Percentiles rank a stretch among this genome's conserved stretches.
These are phyloP conservation scores for Petasospora rhodanensis DNA, from an alignment of 1,139 yeast species.

Conservation along the genomic window DNA sequence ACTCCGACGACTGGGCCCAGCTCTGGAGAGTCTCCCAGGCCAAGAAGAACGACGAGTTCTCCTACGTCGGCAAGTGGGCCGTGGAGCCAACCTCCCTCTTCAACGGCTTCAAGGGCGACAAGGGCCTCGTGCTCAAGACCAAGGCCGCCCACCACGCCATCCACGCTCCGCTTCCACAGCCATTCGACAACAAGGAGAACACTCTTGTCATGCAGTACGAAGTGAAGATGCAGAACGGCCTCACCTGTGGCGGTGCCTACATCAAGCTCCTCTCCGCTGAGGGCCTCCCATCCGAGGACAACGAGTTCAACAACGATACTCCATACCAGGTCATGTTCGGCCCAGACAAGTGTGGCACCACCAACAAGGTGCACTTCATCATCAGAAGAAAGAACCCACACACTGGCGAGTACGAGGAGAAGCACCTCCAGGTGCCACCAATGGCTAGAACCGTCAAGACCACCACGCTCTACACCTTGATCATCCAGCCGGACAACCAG, in stretches of 20 bases:
- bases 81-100: conserved; percentile 54
- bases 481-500: conserved; percentile 57
- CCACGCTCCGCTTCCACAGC: conserved; percentile 49
- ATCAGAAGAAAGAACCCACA: conserved; percentile 52
- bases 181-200: conserved; percentile 52
- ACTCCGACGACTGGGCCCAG: conserved; percentile 37
- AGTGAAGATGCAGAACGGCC: conserved; percentile 72
- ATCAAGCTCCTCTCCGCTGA: conserved; percentile 62
- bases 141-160: conserved; percentile 81
- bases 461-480: conserved; percentile 70
- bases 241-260: conserved; percentile 87
- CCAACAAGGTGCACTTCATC: conserved; percentile 76
- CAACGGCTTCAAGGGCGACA: conserved; percentile 59
- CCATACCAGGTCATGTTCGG: conserved; percentile 91
- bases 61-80: conserved; percentile 71
- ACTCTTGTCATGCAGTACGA: conserved; percentile 86
- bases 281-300: conserved; percentile 38
- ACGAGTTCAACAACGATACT: conserved; percentile 53
- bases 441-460: conserved; percentile 52
- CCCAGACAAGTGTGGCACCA: conserved; percentile 84
- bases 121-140: conserved; percentile 69
- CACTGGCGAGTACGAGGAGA: conserved; percentile 60
- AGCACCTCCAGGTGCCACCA: conserved; percentile 64
- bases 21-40: conserved; percentile 66
- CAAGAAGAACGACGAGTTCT: conserved; percentile 45